Percentiles rank a stretch among this genome's conserved stretches.
Evolutionary conservation across 2,329 filamentous ascomycete species (phyloP).

Genomic region (Nemania sp.): DNA sequence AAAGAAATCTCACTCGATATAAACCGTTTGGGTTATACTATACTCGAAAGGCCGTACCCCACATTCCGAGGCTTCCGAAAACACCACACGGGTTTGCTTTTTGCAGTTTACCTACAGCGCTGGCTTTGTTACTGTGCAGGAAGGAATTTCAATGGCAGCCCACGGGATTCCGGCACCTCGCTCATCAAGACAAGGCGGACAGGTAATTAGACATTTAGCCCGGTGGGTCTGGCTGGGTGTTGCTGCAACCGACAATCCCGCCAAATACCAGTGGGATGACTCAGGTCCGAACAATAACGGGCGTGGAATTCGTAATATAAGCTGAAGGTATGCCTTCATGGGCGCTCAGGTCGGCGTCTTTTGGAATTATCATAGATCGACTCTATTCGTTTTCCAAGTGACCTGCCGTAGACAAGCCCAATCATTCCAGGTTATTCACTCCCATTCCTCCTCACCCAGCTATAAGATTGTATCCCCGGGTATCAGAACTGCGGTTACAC

Average conservation of each 20-base stretch:
- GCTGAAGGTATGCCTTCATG: constrained; percentile 8
- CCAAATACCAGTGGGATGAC: constrained; percentile 1
- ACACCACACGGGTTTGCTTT: constrained; percentile 14
- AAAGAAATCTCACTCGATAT: constrained; percentile 2
- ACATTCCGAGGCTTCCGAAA: constrained; percentile 40
- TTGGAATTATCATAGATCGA: neutral
- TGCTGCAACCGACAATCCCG: constrained; percentile 22
- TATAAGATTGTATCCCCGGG: neutral
- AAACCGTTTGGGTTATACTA: neutral
- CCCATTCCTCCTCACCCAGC: neutral
- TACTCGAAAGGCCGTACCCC: constrained; percentile 20
- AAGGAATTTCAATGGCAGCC: neutral
- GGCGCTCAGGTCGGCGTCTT: neutral
- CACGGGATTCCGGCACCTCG: constrained; percentile 15
- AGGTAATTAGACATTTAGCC: constrained; percentile 17
- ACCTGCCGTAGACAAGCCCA: neutral
- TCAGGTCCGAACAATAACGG: constrained; percentile 12
- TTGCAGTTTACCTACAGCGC: neutral
- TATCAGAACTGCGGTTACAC: neutral
- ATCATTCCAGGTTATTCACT: neutral
- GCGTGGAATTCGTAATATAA: constrained; percentile 22
- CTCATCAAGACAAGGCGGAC: constrained; percentile 7
- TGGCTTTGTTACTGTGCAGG: neutral
- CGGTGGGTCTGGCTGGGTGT: constrained; percentile 21
- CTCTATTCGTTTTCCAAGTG: neutral